Evolutionary conservation across 371 early-diverging fungal species (phyloP).

Genomic region (Syncephalastrum contaminatum): DNA sequence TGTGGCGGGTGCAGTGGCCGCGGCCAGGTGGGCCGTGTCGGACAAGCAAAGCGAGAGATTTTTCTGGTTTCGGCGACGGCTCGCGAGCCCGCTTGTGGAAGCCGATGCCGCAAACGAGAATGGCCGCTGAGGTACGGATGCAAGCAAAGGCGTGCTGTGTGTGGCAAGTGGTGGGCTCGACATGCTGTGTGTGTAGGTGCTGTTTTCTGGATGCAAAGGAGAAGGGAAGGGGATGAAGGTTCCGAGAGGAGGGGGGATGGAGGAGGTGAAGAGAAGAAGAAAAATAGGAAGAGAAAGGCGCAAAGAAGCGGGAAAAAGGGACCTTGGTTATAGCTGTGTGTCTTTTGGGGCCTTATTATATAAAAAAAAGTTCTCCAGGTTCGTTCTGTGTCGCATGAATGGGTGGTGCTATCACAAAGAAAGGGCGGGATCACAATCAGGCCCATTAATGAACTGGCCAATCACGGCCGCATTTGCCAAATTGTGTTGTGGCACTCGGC

Average conservation of each 20-base stretch:
- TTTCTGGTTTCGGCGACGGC: slow-evolving; percentile 32
- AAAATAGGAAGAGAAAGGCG: slow-evolving; percentile 6
- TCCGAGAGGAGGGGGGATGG: slow-evolving; percentile 9
- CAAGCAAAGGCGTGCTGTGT: slow-evolving; percentile 12
- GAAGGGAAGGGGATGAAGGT: slow-evolving; percentile 1
- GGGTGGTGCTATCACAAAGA: slow-evolving; percentile 3
- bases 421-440: slow-evolving; percentile 6
- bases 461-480: slow-evolving; percentile 8
- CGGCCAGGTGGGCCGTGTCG: slow-evolving; percentile 17
- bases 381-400: slow-evolving; percentile 5
- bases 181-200: neutral
- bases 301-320: slow-evolving; percentile 8
- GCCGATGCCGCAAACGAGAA: slow-evolving; percentile 19
- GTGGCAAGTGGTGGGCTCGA: slow-evolving; percentile 11
- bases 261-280: slow-evolving; percentile 10
- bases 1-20: slow-evolving; percentile 10
- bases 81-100: slow-evolving; percentile 18
- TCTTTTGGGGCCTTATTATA: neutral
- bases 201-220: slow-evolving; percentile 5
- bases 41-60: slow-evolving; percentile 34
- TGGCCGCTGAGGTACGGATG: slow-evolving; percentile 9
- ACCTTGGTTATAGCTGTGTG: slow-evolving; percentile 3
- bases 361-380: slow-evolving; percentile 6
- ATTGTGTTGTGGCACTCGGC: slow-evolving; percentile 23
- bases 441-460: slow-evolving; percentile 20